Evolutionary conservation across 768 basidiomycete species (phyloP).

Genomic region (Hirschioporus abietinus): DNA sequence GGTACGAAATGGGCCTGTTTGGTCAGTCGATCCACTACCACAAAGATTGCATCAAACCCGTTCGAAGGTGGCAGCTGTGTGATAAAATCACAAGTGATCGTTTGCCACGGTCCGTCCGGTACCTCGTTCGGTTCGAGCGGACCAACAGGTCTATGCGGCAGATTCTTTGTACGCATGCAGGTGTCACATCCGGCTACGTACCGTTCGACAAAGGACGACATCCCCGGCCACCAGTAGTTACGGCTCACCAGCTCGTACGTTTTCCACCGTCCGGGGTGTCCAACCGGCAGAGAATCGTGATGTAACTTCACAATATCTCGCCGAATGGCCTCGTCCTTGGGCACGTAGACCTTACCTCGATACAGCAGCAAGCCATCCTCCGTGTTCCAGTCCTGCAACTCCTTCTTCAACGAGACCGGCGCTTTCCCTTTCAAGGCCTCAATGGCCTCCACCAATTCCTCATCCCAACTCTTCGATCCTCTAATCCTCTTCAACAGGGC

Average conservation of each 20-base stretch:
- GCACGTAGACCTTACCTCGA: too few species aligned
- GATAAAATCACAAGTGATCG: constrained; percentile 24
- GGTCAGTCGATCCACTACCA: constrained; percentile 19
- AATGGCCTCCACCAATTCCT: not conserved
- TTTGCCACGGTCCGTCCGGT: constrained; percentile 22
- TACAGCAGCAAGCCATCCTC: too few species aligned
- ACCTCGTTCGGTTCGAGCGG: constrained; percentile 8
- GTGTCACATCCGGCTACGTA: constrained; percentile 22
- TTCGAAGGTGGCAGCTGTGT: constrained; percentile 20
- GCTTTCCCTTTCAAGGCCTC: too few species aligned
- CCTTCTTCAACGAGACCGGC: too few species aligned
- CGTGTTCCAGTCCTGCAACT: too few species aligned
- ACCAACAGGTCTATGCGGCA: constrained; percentile 16
- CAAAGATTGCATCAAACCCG: constrained; percentile 15
- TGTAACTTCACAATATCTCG: not conserved
- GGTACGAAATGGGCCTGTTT: constrained; percentile 16
- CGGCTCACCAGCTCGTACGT: constrained; percentile 17
- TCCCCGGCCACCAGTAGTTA: constrained; percentile 25
- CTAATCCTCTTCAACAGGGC: too few species aligned
- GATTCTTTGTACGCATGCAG: constrained; percentile 20
- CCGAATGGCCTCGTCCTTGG: not conserved
- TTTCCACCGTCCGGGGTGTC: constrained; percentile 14
- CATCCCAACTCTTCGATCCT: too few species aligned
- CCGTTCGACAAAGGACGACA: constrained; percentile 18
- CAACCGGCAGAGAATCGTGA: constrained; percentile 10